Conservation (phyloP, 805 yeast genomes). For the Kodamaea leandrae region DNA sequence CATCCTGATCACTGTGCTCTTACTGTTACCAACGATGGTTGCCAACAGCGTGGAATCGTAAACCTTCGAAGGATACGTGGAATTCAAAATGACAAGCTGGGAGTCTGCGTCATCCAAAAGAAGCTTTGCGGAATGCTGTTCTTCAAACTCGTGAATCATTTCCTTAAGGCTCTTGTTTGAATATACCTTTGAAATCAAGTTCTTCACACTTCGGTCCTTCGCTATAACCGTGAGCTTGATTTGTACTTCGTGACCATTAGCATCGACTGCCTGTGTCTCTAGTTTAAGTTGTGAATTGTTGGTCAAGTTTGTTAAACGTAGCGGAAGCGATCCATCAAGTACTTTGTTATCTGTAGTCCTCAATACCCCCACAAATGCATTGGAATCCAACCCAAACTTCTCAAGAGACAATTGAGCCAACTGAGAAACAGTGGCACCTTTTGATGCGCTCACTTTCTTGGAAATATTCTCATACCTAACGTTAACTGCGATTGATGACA, state of each 20-base stretch:
- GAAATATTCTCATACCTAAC: slow-evolving; percentile 21
- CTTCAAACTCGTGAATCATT: slow-evolving; percentile 20
- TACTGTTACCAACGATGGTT: slow-evolving; percentile 19
- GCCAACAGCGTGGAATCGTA: slow-evolving; percentile 15
- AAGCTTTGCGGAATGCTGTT: slow-evolving; percentile 1
- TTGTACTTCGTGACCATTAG: slow-evolving; percentile 12
- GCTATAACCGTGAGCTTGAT: slow-evolving; percentile 18
- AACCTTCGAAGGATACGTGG: slow-evolving; percentile 10
- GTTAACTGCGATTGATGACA: slow-evolving; percentile 22
- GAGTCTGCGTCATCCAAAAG: slow-evolving; percentile 9
- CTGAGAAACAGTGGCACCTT: slow-evolving; percentile 28
- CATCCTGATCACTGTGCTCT: slow-evolving; percentile 27
- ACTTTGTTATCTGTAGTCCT: slow-evolving; percentile 24
- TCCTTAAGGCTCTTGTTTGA: slow-evolving; percentile 17
- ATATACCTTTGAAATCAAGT: slow-evolving; percentile 11
- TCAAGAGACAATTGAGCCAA: slow-evolving; percentile 20
- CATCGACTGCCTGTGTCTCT: slow-evolving; percentile 12
- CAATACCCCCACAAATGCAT: slow-evolving; percentile 22
- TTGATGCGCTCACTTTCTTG: slow-evolving; percentile 29
- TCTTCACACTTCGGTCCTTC: slow-evolving; percentile 6
- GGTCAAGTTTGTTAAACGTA: slow-evolving; percentile 30
- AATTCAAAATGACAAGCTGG: slow-evolving; percentile 18
- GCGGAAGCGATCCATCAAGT: slow-evolving; percentile 31
- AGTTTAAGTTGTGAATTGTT: slow-evolving; percentile 35
- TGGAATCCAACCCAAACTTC: slow-evolving; percentile 24